A percentile compares a stretch with the other conserved stretches of the same genome.
Conservation (phyloP, 495 filamentous ascomycete species). For the Annulohypoxylon maeteangense region DNA sequence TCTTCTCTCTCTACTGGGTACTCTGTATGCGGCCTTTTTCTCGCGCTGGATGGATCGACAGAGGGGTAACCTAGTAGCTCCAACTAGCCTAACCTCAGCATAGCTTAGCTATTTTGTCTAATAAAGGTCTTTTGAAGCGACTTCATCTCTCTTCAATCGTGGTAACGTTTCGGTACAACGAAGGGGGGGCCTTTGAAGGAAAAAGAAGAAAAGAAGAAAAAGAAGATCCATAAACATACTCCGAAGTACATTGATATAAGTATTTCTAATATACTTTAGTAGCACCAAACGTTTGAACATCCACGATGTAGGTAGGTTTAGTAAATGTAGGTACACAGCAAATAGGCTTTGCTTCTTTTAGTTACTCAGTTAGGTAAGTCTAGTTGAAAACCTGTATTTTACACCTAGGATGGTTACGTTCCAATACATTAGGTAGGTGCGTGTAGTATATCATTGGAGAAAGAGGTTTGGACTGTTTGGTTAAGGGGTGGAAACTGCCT, state of each 20-base stretch:
- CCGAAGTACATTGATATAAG: background rate
- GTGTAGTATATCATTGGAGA: slow-evolving; percentile 14
- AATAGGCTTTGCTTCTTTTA: background rate
- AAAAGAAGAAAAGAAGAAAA: too few relatives aligned
- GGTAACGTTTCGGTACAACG: background rate
- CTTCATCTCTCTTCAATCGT: background rate
- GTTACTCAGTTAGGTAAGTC: background rate
- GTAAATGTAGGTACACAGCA: background rate
- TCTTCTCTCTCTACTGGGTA: slow-evolving; percentile 12
- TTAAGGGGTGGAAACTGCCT: slow-evolving; percentile 28
- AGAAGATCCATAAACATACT: background rate
- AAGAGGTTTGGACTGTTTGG: slow-evolving; percentile 8
- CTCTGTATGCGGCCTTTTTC: slow-evolving; percentile 27
- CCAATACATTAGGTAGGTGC: background rate
- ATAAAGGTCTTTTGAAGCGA: slow-evolving; percentile 16
- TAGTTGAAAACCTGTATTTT: background rate
- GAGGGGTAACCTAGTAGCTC: slow-evolving; percentile 17
- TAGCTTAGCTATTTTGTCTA: background rate
- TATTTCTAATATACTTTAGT: background rate
- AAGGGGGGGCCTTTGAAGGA: too few relatives aligned
- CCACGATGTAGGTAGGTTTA: background rate
- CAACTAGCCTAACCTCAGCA: background rate
- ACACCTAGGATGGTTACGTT: background rate
- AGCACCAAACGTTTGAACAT: too few relatives aligned
- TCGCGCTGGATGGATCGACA: slow-evolving; percentile 21